Percentiles rank a stretch among this genome's conserved stretches.
Conservation (phyloP, 805 yeast species). For the Torulaspora indica region DNA sequence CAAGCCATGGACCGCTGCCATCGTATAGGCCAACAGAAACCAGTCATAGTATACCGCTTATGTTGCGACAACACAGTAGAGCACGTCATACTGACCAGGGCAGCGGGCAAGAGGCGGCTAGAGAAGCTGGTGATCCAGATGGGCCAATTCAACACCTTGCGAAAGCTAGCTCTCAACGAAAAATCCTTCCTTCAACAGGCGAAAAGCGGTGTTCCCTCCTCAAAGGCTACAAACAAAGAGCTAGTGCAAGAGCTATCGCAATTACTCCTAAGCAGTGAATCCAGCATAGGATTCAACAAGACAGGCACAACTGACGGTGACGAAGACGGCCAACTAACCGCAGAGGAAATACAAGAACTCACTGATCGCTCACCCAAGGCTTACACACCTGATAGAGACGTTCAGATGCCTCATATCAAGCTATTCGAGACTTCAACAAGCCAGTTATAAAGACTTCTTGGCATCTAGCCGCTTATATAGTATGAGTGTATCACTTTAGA, state of each 20-base stretch:
- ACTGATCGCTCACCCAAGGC: conserved; percentile 46
- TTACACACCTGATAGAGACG: conserved; percentile 33
- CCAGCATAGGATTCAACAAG: conserved; percentile 36
- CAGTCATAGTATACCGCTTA: conserved; percentile 76
- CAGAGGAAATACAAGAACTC: conserved; percentile 46
- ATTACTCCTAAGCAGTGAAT: conserved; percentile 40
- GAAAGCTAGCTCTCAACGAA: conserved; percentile 35
- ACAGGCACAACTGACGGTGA: conserved; percentile 11
- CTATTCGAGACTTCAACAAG: conserved; percentile 39
- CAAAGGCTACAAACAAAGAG: conserved; percentile 27
- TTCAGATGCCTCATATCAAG: conserved; percentile 36
- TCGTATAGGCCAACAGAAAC: conserved; percentile 83
- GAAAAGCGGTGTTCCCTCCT: conserved; percentile 14
- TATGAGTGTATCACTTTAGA: neutral
- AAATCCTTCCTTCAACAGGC: conserved; percentile 26
- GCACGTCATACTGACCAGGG: conserved; percentile 71
- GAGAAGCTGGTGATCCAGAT: conserved; percentile 70
- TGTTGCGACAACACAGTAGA: conserved; percentile 77
- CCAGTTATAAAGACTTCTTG: conserved; percentile 3
- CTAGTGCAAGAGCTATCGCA: conserved; percentile 41
- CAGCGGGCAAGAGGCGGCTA: conserved; percentile 72
- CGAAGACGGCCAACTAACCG: conserved; percentile 31
- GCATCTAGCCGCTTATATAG: neutral
- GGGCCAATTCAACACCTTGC: conserved; percentile 51
- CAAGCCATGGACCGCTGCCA: conserved; percentile 97